Base-by-base conservation (phyloP, 2,329 filamentous ascomycete genomes). In the Xylaria multiplex region DNA sequence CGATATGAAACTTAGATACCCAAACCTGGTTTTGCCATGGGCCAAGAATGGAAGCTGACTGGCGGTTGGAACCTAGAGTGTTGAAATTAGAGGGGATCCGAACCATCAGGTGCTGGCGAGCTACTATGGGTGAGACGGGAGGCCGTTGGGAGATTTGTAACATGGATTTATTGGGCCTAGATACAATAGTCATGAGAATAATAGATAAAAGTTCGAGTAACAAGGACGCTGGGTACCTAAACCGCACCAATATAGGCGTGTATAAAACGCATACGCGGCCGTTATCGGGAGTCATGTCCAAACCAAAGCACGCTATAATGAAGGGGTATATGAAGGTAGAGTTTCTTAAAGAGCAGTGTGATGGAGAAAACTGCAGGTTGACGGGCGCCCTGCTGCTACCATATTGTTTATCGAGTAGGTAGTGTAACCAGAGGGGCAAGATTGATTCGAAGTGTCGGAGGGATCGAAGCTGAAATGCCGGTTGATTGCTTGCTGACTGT, bases 71-170 rank as follows among this genome's bases (percentile, higher is more conserved):
- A 45, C 13, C 11, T 37, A 13, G 8, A 9, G 2, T 14, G 3
- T 50, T 52, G 63, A 65, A 40, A 55, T 61, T 40, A 30, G 22
- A 55, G 37, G 37, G 52, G 45, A 59, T 50, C 19, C 40, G 42
- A 16, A 19, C 8, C 27, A 43, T 62, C 40, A 43, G 22, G 52
- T 45, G 57, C 43, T 61, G 11, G 24, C 49, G 2, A 27, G 13
- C 13, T 37, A 49, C 50, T 53, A 24, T 60, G 37, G 14, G n/a
- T 52, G 57, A 65, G 50, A 65, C 45, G 9, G 8, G n/a, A 27
- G 3, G 7, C 13, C 7, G 30, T 4, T 13, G 27, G 11, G 11
- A 7, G 32, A 16, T 37, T 8, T 40, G 24, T 11, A 16, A 19
- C 13, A 35, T n/a, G 11, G 37, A 14, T 14, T 8, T 24, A 22